These are phyloP conservation scores for Mortierella sp. DNA, from an alignment of 371 early-diverging fungal species.

Conservation along the genomic window DNA sequence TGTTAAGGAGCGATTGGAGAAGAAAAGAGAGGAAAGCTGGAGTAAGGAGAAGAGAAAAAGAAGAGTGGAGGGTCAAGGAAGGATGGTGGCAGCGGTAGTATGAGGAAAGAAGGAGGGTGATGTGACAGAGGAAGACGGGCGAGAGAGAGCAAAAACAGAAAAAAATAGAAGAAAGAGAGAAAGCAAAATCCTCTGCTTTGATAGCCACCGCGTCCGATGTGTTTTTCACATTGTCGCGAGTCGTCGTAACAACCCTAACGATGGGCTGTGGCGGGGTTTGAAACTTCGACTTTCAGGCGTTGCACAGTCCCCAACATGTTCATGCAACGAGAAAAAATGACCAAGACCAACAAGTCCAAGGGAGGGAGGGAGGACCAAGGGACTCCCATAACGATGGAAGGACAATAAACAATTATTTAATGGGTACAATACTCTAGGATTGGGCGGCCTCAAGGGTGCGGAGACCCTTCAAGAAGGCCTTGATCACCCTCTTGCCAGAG, in stretches of 20 bases:
- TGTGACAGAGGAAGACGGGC: not conserved
- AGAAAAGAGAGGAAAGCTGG: not conserved
- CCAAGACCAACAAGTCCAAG: not conserved
- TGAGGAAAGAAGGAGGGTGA: not conserved
- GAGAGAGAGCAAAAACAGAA: not conserved
- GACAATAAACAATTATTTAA: not conserved
- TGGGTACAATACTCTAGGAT: not conserved
- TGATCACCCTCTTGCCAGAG: constrained; percentile 79
- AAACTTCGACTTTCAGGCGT: not conserved
- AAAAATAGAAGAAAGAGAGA: not conserved
- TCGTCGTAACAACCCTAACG: not conserved
- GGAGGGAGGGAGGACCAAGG: not conserved
- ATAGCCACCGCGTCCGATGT: too few species aligned
- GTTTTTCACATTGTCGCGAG: not conserved
- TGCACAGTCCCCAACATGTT: not conserved
- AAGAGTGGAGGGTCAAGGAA: not conserved
- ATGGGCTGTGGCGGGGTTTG: not conserved
- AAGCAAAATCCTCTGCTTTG: too few species aligned
- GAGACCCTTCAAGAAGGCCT: constrained; percentile 62
- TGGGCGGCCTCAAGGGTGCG: constrained; percentile 29
- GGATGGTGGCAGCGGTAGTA: not conserved
- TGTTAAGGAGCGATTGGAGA: not conserved
- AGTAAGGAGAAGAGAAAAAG: not conserved
- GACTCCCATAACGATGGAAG: not conserved
- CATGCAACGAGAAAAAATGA: not conserved